Percentiles rank a stretch among this genome's conserved stretches.
phyloP scores from a whole-genome alignment of 345 rosid species.

The Pistacia vera region DNA sequence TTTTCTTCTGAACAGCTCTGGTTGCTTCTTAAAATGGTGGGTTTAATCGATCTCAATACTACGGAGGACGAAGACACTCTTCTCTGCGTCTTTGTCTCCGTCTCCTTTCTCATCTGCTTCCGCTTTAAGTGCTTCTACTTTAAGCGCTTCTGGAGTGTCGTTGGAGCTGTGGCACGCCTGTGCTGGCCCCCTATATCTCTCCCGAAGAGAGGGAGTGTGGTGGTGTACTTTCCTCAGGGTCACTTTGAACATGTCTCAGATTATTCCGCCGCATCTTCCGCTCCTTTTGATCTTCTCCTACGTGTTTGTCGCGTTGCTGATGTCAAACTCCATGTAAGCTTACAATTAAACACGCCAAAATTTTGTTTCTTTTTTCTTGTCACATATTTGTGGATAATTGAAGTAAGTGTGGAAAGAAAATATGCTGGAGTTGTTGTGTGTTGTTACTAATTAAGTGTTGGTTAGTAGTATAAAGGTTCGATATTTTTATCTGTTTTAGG shows the following conservation, averaged over 20 bases:
- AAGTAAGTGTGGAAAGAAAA: not conserved
- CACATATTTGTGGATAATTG: not conserved
- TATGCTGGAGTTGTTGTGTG: not conserved
- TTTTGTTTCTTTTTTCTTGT: not conserved
- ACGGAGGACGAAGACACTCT: slow-evolving; percentile 84
- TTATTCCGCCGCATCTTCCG: slow-evolving; percentile 60
- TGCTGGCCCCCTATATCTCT: slow-evolving; percentile 97
- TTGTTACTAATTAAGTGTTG: not conserved
- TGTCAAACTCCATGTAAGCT: slow-evolving; percentile 89
- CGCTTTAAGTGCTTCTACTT: slow-evolving; percentile 37
- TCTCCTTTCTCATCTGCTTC: slow-evolving; percentile 63
- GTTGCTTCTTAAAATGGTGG: slow-evolving; percentile 53
- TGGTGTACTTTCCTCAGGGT: slow-evolving; percentile 94
- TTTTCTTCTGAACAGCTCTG: not conserved
- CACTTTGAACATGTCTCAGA: slow-evolving; percentile 85
- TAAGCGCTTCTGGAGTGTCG: slow-evolving; percentile 56
- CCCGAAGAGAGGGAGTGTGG: slow-evolving; percentile 80
- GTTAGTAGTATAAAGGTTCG: not conserved
- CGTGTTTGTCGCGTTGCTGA: slow-evolving; percentile 90
- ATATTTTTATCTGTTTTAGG: not conserved
- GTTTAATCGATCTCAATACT: slow-evolving; percentile 94
- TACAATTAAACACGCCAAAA: not conserved
- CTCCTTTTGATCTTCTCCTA: slow-evolving; percentile 65
- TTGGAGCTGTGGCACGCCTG: slow-evolving; percentile 99
- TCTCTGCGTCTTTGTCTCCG: slow-evolving; percentile 65